Percentiles rank a stretch among this genome's conserved stretches.
Evolutionary conservation across 768 basidiomycete genomes (phyloP).

Genomic region (Cystoderma amianthinum): DNA sequence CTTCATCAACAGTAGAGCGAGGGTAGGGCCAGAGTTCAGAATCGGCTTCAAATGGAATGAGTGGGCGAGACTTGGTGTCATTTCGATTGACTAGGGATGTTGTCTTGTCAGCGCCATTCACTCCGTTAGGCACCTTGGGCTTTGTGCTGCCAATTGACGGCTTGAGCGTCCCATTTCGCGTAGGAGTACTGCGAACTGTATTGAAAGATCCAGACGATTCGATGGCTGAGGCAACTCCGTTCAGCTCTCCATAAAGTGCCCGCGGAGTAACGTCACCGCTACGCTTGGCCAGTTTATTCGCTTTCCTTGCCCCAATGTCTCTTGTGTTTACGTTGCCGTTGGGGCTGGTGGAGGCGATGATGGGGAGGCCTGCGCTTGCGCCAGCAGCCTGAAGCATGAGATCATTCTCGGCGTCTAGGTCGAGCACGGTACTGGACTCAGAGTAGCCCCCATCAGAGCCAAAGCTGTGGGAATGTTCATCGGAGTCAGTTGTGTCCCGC

Average conservation of each 20-base stretch:
- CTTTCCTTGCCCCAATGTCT: conserved; percentile 4
- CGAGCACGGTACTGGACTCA: conserved; percentile 33
- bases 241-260: conserved; percentile 9
- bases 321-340: conserved; percentile 3
- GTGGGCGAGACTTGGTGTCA: conserved; percentile 22
- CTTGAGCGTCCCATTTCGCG: too few relatives aligned
- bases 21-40: conserved; percentile 72
- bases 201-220: neutral
- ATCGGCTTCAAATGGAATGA: conserved; percentile 57
- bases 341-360: conserved; percentile 14
- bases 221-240: conserved; percentile 4
- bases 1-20: conserved; percentile 30
- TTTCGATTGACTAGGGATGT: conserved; percentile 6
- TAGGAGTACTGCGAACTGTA: neutral
- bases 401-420: conserved; percentile 23
- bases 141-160: neutral
- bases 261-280: conserved; percentile 59
- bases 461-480: conserved; percentile 18
- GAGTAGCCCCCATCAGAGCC: conserved; percentile 32
- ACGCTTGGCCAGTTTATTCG: conserved; percentile 15
- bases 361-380: conserved; percentile 23
- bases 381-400: conserved; percentile 19
- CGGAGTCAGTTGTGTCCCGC: conserved; percentile 19
- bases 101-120: neutral
- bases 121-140: neutral